A percentile compares a stretch with the other conserved stretches of the same genome.
phyloP scores from a whole-genome alignment of 2,329 filamentous ascomycete genomes.

The Leptographium lundbergii region DNA sequence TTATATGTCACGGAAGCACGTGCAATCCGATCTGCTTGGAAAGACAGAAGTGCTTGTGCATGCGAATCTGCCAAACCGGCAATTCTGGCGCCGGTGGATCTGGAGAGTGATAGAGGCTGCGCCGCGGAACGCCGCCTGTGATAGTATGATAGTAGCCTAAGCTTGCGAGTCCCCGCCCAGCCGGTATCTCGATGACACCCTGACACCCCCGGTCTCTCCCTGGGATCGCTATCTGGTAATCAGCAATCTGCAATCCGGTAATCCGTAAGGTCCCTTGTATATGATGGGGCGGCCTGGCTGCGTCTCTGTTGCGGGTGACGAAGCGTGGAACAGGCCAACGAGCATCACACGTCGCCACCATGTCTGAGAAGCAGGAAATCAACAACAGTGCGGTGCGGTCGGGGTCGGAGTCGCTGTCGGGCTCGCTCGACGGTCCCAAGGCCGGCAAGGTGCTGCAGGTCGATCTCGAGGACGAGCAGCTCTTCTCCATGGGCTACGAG shows the following conservation, averaged over 20 bases:
- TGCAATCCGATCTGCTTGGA: too few species aligned
- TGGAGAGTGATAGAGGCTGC: not conserved
- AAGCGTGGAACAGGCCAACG: not conserved
- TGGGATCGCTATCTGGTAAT: not conserved
- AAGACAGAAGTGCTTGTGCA: too few species aligned
- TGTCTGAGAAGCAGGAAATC: not conserved
- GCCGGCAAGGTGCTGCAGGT: not conserved
- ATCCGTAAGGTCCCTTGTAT: not conserved
- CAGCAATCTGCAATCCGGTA: not conserved
- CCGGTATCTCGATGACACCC: not conserved
- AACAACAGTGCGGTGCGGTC: not conserved
- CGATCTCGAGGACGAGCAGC: not conserved
- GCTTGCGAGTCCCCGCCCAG: too few species aligned
- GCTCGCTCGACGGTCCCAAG: not conserved
- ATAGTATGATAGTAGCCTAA: not conserved
- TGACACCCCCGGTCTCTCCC: not conserved
- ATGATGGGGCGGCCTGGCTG: not conserved
- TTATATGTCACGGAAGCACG: too few species aligned
- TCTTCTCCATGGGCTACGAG: conserved; percentile 3
- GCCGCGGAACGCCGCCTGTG: not conserved
- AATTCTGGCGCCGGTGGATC: not conserved
- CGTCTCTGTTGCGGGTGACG: not conserved
- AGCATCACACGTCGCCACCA: not conserved
- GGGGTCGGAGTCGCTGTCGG: not conserved
- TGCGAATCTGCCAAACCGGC: too few species aligned